A percentile compares a stretch with the other conserved stretches of the same genome.
These are phyloP conservation scores for Anastatica hierochuntica DNA, from an alignment of 345 rosid genomes.

Conservation along the genomic window DNA sequence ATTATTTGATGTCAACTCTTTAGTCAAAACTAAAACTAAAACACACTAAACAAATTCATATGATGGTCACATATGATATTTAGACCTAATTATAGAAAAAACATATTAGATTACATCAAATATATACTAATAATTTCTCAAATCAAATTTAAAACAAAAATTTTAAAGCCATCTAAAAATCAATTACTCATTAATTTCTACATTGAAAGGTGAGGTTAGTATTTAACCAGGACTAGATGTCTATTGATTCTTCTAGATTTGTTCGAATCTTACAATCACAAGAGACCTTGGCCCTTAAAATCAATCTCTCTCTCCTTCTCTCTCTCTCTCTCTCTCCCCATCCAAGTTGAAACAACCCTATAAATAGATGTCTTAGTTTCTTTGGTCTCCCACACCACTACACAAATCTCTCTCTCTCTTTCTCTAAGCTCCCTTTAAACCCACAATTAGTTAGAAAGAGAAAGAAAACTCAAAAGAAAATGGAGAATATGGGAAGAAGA, in stretches of 20 bases:
- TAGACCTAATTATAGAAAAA: background rate
- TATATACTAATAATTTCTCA: too few species aligned
- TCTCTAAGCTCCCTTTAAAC: constrained; percentile 2
- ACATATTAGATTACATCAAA: too few species aligned
- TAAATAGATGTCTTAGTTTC: too few species aligned
- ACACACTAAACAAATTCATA: too few species aligned
- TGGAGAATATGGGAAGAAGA: constrained; percentile 22
- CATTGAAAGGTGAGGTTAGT: background rate
- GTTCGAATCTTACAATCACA: constrained; percentile 3
- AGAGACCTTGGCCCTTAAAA: background rate
- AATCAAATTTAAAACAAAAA: background rate
- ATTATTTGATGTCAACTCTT: background rate
- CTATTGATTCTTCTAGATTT: background rate
- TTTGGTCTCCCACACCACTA: too few species aligned
- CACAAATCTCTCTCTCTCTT: background rate
- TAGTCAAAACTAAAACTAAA: too few species aligned
- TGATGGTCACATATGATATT: background rate
- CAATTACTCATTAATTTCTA: background rate
- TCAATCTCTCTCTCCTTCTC: background rate
- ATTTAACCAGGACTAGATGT: background rate
- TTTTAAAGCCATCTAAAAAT: too few species aligned
- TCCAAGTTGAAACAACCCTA: background rate
- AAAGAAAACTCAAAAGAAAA: background rate
- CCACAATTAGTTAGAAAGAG: background rate
- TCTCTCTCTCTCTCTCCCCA: background rate